phyloP scores from a whole-genome alignment of 2,329 filamentous ascomycete genomes.

The Oidium heveae region DNA sequence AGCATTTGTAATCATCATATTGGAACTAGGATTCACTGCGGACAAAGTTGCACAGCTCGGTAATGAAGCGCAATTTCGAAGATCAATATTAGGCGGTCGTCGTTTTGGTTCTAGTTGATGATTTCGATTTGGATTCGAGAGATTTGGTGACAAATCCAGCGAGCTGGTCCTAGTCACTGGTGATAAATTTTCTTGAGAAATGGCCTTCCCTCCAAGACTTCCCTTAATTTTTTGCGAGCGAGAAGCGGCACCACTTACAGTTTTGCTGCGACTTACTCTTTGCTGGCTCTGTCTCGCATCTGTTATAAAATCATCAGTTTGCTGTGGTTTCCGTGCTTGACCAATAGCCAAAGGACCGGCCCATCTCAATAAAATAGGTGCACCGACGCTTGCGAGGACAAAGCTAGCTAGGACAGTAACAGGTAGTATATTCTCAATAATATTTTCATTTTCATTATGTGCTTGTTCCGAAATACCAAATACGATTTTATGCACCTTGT shows the following conservation, averaged over 20 bases:
- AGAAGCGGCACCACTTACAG: conserved; percentile 27
- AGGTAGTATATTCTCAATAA: conserved; percentile 58
- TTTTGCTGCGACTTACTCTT: conserved; percentile 43
- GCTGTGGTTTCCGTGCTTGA: conserved; percentile 52
- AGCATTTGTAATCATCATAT: conserved; percentile 23
- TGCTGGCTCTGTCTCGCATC: conserved; percentile 25
- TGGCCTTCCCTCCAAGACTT: conserved; percentile 16
- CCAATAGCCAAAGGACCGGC: conserved; percentile 60
- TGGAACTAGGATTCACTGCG: conserved; percentile 32
- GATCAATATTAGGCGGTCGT: conserved; percentile 11
- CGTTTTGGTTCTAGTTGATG: conserved; percentile 7
- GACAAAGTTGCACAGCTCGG: conserved; percentile 44
- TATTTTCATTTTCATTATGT: conserved; percentile 35
- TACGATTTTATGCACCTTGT: conserved; percentile 70
- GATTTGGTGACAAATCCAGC: conserved; percentile 5
- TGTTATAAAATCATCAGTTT: conserved; percentile 31
- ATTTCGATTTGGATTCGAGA: conserved; percentile 8
- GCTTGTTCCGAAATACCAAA: conserved; percentile 49
- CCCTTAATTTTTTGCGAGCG: conserved; percentile 19
- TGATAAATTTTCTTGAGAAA: conserved; percentile 14
- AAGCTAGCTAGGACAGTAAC: conserved; percentile 63
- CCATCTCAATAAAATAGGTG: conserved; percentile 52
- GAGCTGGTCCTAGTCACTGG: conserved; percentile 8
- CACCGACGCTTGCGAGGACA: conserved; percentile 49
- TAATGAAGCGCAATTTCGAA: conserved; percentile 25